Base-by-base conservation (phyloP, 78 protist species). In the Parvularia atlantis region DNA sequence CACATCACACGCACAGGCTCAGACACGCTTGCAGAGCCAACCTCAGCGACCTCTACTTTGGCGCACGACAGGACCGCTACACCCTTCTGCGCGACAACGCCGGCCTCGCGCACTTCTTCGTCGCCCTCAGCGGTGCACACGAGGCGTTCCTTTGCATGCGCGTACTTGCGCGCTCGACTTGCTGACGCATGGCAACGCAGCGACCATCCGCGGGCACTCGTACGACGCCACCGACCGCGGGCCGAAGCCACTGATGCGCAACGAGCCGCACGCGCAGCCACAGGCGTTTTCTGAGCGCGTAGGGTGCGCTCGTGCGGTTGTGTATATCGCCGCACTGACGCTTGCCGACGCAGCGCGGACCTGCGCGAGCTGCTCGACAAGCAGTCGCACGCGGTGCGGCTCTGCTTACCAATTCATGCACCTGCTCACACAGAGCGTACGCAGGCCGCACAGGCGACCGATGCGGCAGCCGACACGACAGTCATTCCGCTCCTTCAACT, bases 11-110 rank as follows among this genome's bases (percentile, higher is more conserved):
- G 33, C 33, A 19, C 13, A 19, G 19, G 33, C 16, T 37, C 36
- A 61, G 13, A 61, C 36, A 61, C 7, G 9, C 16, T 10, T 9
- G 24, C 41, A 44, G 82, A 24, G 83, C 84, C 20, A 84, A 84
- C 59, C 59, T 84, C 14, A 62, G 73, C 24, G 61, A 68, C 35
- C 79, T 77, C 56, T 84, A 84, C 69, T 77, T 83, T 11, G 66
- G 75, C 9, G 76, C 74, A 35, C 69, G 83, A 40, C 83, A 83
- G 66, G 89, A 84, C 66, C 70, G 89, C 31, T 77, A 67, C 59
- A 57, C 48, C 14, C 56, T 40, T 53, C 46, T 75, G n/a, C 33
- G 39, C 19, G 14, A 33, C 26, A 58, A 67, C 19, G 28, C 43
- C 31, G n/a, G 75, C 7, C 50, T 75, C 22, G n/a, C 73, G 14